phyloP scores from a whole-genome alignment of 257 asterid species.

The Verbascum thapsus region DNA sequence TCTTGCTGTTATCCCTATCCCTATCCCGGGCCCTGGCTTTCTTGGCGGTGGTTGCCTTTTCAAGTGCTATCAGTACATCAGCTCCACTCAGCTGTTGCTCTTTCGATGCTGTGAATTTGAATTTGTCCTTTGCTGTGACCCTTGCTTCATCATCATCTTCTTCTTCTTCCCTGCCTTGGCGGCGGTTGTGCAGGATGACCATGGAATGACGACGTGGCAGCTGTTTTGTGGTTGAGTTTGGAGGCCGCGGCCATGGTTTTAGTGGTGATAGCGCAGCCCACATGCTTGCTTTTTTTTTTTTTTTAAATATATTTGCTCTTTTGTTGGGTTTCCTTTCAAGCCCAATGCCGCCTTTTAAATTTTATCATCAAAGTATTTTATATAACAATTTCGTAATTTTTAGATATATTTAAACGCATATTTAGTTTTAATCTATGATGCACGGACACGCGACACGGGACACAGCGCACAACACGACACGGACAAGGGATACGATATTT shows the following conservation, averaged over 20 bases:
- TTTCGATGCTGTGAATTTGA: conserved; percentile 4
- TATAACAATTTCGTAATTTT: too few species aligned
- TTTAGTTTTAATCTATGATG: too few species aligned
- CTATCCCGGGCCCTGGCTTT: neutral
- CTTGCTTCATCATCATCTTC: conserved; percentile 1
- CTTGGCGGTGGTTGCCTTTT: conserved; percentile 18
- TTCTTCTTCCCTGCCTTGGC: neutral
- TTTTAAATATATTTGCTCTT: too few species aligned
- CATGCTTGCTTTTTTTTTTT: conserved; percentile 21
- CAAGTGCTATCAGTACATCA: conserved; percentile 54
- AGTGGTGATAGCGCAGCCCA: conserved; percentile 29
- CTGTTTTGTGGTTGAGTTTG: conserved; percentile 28
- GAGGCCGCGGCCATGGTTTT: conserved; percentile 26
- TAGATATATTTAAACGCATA: too few species aligned
- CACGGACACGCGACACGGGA: too few species aligned
- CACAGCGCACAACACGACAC: too few species aligned
- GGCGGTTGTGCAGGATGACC: conserved; percentile 8
- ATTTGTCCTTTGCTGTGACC: conserved; percentile 11
- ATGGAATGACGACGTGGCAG: conserved; percentile 24
- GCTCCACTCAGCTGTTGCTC: conserved; percentile 47
- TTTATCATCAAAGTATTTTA: too few species aligned
- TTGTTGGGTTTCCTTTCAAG: too few species aligned
- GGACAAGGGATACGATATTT: too few species aligned
- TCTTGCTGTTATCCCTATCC: neutral
- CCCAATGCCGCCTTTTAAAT: too few species aligned